Conservation (phyloP, 208 protist species). For the Trypanosoma rangeli region DNA sequence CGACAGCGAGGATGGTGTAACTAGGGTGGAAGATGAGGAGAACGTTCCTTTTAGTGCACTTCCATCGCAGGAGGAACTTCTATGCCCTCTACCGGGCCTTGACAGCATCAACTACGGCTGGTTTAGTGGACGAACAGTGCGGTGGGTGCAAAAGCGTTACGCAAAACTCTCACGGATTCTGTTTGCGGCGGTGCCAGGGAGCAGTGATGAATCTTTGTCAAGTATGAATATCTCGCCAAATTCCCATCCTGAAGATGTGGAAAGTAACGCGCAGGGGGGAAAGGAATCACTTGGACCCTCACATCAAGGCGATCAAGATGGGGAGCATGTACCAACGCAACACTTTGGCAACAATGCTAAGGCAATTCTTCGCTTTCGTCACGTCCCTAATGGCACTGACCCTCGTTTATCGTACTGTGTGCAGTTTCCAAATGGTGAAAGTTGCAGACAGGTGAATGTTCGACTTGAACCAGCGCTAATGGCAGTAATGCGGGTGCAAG, state of each 20-base stretch:
- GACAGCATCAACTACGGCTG: slow-evolving; percentile 88
- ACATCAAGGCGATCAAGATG: background rate
- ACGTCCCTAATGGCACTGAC: slow-evolving; percentile 44
- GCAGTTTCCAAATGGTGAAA: slow-evolving; percentile 85
- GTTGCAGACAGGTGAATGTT: slow-evolving; percentile 83
- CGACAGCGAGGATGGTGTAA: slow-evolving; percentile 5
- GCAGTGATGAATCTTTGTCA: slow-evolving; percentile 3
- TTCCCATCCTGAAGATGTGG: background rate
- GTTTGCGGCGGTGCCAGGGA: slow-evolving; percentile 27
- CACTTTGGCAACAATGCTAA: slow-evolving; percentile 39
- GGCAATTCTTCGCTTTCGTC: slow-evolving; percentile 44
- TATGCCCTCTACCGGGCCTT: slow-evolving; percentile 76
- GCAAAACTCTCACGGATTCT: slow-evolving; percentile 60
- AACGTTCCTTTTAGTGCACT: background rate
- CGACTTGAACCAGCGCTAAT: slow-evolving; percentile 85
- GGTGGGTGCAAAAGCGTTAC: slow-evolving; percentile 66
- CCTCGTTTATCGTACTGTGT: slow-evolving; percentile 69
- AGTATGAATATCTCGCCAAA: background rate
- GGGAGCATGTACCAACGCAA: background rate
- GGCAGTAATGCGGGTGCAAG: slow-evolving; percentile 82
- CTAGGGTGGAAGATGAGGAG: slow-evolving; percentile 11
- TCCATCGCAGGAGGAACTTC: slow-evolving; percentile 44
- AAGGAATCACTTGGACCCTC: background rate
- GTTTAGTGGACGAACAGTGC: slow-evolving; percentile 62
- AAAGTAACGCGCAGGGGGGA: background rate